These are phyloP conservation scores for Dryadomyces quercus-mongolicae DNA, from an alignment of 2,329 filamentous ascomycete species.

Conservation along the genomic window DNA sequence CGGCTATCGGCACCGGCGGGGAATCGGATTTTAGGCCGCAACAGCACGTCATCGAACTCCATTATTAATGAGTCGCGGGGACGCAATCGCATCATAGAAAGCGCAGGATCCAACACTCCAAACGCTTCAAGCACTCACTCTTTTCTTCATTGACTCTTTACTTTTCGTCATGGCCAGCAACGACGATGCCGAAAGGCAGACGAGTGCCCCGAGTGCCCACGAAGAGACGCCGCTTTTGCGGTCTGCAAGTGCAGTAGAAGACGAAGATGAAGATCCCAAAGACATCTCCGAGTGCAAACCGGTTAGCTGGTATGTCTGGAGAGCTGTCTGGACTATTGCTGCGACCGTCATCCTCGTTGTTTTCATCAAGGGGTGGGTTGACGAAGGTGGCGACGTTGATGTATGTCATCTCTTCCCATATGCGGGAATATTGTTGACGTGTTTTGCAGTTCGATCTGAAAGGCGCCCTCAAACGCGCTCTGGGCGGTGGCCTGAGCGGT, in stretches of 20 bases:
- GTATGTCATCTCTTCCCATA: constrained; percentile 14
- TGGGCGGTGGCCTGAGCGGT: constrained; percentile 33
- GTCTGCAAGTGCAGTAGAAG: neutral
- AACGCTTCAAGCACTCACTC: too few species aligned
- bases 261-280: neutral
- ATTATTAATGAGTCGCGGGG: too few species aligned
- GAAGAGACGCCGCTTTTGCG: constrained; percentile 10
- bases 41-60: too few species aligned
- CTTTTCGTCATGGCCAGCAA: too few species aligned
- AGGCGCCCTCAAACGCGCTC: constrained; percentile 29
- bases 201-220: neutral
- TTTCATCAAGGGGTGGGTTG: constrained; percentile 34
- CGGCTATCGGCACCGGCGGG: too few species aligned
- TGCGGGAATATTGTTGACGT: neutral
- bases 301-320: constrained; percentile 18
- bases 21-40: too few species aligned
- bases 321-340: constrained; percentile 21
- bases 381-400: constrained; percentile 25
- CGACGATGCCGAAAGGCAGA: neutral
- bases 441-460: constrained; percentile 28
- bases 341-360: constrained; percentile 21
- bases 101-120: too few species aligned
- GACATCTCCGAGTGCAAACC: neutral
- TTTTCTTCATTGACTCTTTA: too few species aligned
- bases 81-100: too few species aligned